Evolutionary conservation across 768 basidiomycete genomes (phyloP), one percentile per base, ranked within the genome.

Genomic region (Lentinula sp.): DNA sequence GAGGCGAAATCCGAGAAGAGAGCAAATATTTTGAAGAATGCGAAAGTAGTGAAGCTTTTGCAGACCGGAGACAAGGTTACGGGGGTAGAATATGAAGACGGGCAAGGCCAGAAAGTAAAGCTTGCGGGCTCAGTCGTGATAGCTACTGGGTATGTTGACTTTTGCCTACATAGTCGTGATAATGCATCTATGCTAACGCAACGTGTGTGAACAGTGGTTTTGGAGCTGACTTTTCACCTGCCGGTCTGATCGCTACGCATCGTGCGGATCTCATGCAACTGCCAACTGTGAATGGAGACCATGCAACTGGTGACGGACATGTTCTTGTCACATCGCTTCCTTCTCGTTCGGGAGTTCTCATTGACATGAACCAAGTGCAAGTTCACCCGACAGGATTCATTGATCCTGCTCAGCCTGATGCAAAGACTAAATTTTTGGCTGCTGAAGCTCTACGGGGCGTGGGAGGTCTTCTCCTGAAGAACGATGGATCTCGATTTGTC

Each of bases 361-460:
- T 63, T 46, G 70, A 71, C 56, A 68, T 70, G 64, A 61, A 64
- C 20, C 67, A 67, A 35, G 62, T 71, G 4, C 70, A 71, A 61
- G 70, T 71, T 12, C 70, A 87, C 67, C 86, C 86, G 6, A 90
- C 88, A 6, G 90, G 90, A 70, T 83, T 92, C 39, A 85, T 91
- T 43, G 90, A 92, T 76, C 90, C 89, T 62, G 86, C 85, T 36
- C 85, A 90, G 48, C 85, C 87, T 4, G 68, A 75, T 2, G 82
- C 86, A 15, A 85, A 85, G 71, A 86, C 88, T 65, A 90, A 90
- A 74, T 91, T 91, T 81, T 78, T 91, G 59, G 89, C 90, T 43
- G 89, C 89, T 4, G 89, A 91, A 74, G 90, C 90, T 41, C 80
- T 91, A n/a, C 83, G 90, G 67, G 90, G 90, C 61, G 87, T 86